Percentiles rank a stretch among this genome's conserved stretches.
phyloP scores from a whole-genome alignment of 148 eudicot genomes.

The Dysphania ambrosioides region DNA sequence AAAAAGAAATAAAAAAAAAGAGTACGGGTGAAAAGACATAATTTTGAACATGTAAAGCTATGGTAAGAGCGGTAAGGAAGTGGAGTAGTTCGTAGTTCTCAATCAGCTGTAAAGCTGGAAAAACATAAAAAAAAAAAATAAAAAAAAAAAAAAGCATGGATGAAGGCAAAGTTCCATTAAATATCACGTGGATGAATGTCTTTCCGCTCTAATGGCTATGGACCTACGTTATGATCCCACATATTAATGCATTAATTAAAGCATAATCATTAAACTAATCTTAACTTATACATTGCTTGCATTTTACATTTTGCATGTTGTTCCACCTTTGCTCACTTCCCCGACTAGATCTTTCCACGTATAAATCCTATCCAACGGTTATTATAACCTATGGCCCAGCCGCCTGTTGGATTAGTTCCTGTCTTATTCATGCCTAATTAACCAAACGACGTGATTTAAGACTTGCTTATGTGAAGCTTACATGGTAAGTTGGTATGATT shows the following conservation, averaged over 20 bases:
- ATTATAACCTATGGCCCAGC: not conserved
- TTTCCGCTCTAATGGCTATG: conserved; percentile 16
- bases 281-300: conserved; percentile 6
- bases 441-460: no score
- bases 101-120: conserved; percentile 14
- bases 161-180: conserved; percentile 18
- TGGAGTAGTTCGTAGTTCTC: no score
- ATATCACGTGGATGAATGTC: conserved; percentile 21
- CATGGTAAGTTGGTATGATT: no score
- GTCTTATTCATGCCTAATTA: not conserved
- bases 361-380: conserved; percentile 9
- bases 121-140: no score
- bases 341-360: conserved; percentile 8
- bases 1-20: no score
- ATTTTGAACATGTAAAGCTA: not conserved
- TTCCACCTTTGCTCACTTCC: not conserved
- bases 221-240: not conserved
- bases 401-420: conserved; percentile 1
- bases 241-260: not conserved
- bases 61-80: not conserved
- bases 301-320: not conserved
- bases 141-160: not conserved
- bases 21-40: not conserved
- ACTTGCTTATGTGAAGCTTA: no score
- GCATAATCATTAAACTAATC: conserved; percentile 14